Percentiles rank a stretch among this genome's conserved stretches.
phyloP scores from a whole-genome alignment of 345 rosid species.

The Eutrema heterophyllum region DNA sequence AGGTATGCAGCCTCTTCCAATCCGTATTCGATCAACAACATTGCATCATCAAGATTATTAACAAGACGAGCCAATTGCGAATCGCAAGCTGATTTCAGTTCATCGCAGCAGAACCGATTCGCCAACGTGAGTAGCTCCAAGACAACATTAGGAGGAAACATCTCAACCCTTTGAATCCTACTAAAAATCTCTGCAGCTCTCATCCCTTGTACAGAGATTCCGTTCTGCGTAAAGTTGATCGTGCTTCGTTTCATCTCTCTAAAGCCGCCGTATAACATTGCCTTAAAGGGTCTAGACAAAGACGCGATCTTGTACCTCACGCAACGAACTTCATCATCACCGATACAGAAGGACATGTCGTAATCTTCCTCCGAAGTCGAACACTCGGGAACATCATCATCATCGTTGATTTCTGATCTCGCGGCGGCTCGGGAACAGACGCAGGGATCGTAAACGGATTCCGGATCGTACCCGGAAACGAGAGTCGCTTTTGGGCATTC shows the following conservation, averaged over 20 bases:
- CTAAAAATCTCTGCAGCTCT: constrained; percentile 60
- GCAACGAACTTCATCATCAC: constrained; percentile 67
- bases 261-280: constrained; percentile 75
- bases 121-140: constrained; percentile 72
- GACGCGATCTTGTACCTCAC: constrained; percentile 54
- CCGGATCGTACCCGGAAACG: constrained; percentile 64
- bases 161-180: constrained; percentile 32
- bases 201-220: constrained; percentile 53
- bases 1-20: constrained; percentile 63
- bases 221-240: constrained; percentile 58
- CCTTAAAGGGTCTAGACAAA: constrained; percentile 55
- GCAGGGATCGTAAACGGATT: constrained; percentile 51
- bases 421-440: constrained; percentile 35
- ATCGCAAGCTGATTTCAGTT: constrained; percentile 69
- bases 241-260: constrained; percentile 51
- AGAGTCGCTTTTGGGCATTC: constrained; percentile 75
- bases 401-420: constrained; percentile 19
- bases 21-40: constrained; percentile 62
- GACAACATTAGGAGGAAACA: constrained; percentile 33
- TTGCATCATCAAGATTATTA: constrained; percentile 44
- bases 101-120: constrained; percentile 70
- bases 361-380: constrained; percentile 53
- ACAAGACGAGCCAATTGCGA: constrained; percentile 54
- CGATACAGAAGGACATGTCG: constrained; percentile 69
- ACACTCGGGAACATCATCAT: constrained; percentile 36